Percentiles rank a stretch among this genome's conserved stretches.
Evolutionary conservation across 768 basidiomycete genomes (phyloP).

Genomic region (Tylopilus sp.): DNA sequence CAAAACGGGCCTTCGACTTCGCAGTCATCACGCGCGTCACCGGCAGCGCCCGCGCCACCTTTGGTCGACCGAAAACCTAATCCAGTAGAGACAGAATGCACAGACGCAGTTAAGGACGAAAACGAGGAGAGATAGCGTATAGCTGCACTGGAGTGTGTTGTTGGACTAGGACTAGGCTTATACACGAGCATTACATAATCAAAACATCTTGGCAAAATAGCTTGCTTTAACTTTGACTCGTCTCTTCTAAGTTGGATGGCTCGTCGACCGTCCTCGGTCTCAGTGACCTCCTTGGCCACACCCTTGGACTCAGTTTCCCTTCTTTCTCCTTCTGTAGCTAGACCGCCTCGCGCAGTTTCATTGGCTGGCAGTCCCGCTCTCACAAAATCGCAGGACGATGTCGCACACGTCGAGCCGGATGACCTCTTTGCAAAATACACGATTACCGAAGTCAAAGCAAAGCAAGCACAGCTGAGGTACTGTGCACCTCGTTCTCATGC

Average conservation of each 20-base stretch:
- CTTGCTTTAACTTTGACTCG: not conserved
- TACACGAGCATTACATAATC: constrained; percentile 22
- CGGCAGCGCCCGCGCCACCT: constrained; percentile 30
- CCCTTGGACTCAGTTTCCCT: constrained; percentile 2
- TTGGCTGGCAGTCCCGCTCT: constrained; percentile 10
- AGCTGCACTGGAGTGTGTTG: constrained; percentile 5
- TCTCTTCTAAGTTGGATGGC: constrained; percentile 31
- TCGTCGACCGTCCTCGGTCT: constrained; percentile 36
- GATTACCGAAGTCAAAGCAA: constrained; percentile 64
- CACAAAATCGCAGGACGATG: constrained; percentile 17
- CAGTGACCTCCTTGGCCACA: constrained; percentile 27
- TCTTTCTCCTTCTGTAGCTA: constrained; percentile 9
- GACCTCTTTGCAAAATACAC: constrained; percentile 69
- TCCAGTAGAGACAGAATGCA: constrained; percentile 18
- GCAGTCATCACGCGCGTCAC: constrained; percentile 27
- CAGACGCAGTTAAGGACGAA: constrained; percentile 18
- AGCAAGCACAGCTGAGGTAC: constrained; percentile 69
- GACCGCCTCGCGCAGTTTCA: constrained; percentile 5
- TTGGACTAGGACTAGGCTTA: not conserved
- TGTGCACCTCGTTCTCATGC: constrained; percentile 6
- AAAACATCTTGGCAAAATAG: not conserved
- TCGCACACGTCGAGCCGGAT: constrained; percentile 53
- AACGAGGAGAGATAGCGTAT: constrained; percentile 23
- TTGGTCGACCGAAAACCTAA: constrained; percentile 30
- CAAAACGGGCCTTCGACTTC: constrained; percentile 29